Percentiles rank a stretch among this genome's conserved stretches.
These are phyloP conservation scores for Candida verbasci DNA, from an alignment of 805 yeast genomes.

Conservation along the genomic window DNA sequence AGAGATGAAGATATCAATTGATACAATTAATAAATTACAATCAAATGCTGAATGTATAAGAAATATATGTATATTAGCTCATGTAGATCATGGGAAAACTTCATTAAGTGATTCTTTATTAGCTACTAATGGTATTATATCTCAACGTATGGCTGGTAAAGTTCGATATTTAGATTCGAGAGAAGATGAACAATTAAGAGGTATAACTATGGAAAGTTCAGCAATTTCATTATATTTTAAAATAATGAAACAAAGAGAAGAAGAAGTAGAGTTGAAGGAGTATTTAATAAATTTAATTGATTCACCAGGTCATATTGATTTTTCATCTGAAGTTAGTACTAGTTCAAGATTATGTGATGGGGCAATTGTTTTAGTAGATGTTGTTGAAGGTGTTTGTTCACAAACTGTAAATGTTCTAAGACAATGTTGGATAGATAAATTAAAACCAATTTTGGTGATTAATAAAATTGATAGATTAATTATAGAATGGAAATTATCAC, in stretches of 20 bases:
- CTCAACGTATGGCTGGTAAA: conserved; percentile 92
- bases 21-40: conserved; percentile 64
- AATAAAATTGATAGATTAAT: conserved; percentile 89
- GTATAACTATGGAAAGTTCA: conserved; percentile 96
- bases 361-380: conserved; percentile 91
- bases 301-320: conserved; percentile 99
- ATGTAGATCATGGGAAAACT: conserved; percentile 98
- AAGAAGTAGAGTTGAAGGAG: conserved; percentile 52
- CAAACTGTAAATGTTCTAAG: conserved; percentile 93
- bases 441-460: conserved; percentile 81
- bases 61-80: conserved; percentile 93
- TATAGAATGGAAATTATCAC: conserved; percentile 74
- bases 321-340: conserved; percentile 92
- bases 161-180: conserved; percentile 89
- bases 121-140: conserved; percentile 94
- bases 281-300: conserved; percentile 88
- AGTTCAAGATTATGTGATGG: conserved; percentile 97
- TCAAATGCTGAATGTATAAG: conserved; percentile 65
- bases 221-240: conserved; percentile 92
- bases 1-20: conserved; percentile 55
- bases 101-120: conserved; percentile 86
- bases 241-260: conserved; percentile 42
- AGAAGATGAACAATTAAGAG: conserved; percentile 92
- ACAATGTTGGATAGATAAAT: conserved; percentile 91
- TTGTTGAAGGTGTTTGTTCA: conserved; percentile 97